Evolutionary conservation across 352 stramenopile genomes (phyloP), one percentile per base, ranked within the genome.

Genomic region (Phytophthora foliorum): DNA sequence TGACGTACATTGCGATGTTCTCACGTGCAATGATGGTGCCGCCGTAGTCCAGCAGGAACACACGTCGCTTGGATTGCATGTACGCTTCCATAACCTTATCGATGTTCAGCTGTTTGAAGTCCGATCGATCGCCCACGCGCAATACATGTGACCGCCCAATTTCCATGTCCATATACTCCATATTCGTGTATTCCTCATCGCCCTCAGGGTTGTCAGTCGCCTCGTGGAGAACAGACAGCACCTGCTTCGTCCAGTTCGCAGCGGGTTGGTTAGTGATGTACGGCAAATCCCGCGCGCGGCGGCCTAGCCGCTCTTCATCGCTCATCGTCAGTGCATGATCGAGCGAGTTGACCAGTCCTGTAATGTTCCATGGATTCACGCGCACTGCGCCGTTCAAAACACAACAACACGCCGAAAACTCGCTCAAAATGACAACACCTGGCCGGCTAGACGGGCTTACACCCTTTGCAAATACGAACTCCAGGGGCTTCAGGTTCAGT

Each of bases 41-140:
- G 63, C 98, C 98, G 66, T 99, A 99, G 73, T 99, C 98, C 38
- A 99, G 80, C 32, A 99, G 70, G 52, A 99, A 98, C 4, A 99
- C 92, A 57, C 97, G 88, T 41, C 92, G 89, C 24, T 78, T 84
- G 4, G 93, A 92, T 19, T 80, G 77, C 32, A 90, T 71, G 63
- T 98, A 99, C 2, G 94, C 93, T 22, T 91, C 75, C 53, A 95
- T 83, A 25, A 98, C 81, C 17, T 86, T 83, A 41, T 76, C 68
- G 9, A 97, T 76, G 57, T 97, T 90, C 22, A 98, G 70, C 39
- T 91, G 82, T 67, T 92, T 93, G 58, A 96, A 96, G 64, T 96
- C 88, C 5, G 85, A 90, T 17, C 75, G 67, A 45, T 86, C 71
- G 17, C 86, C 86, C 27, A 88, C 78, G 29, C 86, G 84, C 14